Evolutionary conservation across 768 basidiomycete species (phyloP).

Genomic region (Tephrocybe sp.): DNA sequence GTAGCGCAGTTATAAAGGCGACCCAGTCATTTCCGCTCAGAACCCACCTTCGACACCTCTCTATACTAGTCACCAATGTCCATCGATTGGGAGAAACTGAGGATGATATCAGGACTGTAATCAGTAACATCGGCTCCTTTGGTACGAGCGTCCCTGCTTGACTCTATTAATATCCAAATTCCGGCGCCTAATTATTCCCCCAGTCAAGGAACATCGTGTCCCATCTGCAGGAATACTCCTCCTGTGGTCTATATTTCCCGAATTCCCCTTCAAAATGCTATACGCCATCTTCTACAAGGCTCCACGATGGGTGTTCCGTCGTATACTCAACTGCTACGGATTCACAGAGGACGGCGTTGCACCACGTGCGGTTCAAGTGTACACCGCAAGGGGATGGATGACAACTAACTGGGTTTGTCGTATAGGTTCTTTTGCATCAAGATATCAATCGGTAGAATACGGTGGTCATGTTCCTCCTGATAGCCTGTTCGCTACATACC

Average conservation of each 20-base stretch:
- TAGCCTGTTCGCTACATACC: constrained; percentile 1
- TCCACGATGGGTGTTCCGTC: background rate
- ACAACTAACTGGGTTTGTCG: background rate
- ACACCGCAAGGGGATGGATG: too few species aligned
- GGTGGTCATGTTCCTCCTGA: constrained; percentile 1
- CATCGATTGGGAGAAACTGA: too few species aligned
- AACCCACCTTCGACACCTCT: too few species aligned
- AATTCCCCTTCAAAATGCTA: background rate
- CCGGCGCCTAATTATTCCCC: too few species aligned
- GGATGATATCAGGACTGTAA: too few species aligned
- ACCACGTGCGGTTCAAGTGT: background rate
- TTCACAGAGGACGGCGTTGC: background rate
- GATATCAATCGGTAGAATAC: constrained; percentile 4
- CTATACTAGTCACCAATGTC: too few species aligned
- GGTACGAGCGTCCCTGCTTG: too few species aligned
- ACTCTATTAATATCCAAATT: too few species aligned
- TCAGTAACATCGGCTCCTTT: too few species aligned
- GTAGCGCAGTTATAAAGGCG: too few species aligned
- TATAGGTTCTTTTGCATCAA: background rate
- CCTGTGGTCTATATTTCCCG: constrained; percentile 2
- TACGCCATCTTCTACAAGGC: background rate
- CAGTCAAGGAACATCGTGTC: background rate
- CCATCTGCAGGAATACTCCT: background rate
- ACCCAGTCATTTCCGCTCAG: too few species aligned
- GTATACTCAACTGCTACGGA: background rate